Evolutionary conservation across 129 eudicot genomes (phyloP).

Genomic region (Scalesia atractyloides): DNA sequence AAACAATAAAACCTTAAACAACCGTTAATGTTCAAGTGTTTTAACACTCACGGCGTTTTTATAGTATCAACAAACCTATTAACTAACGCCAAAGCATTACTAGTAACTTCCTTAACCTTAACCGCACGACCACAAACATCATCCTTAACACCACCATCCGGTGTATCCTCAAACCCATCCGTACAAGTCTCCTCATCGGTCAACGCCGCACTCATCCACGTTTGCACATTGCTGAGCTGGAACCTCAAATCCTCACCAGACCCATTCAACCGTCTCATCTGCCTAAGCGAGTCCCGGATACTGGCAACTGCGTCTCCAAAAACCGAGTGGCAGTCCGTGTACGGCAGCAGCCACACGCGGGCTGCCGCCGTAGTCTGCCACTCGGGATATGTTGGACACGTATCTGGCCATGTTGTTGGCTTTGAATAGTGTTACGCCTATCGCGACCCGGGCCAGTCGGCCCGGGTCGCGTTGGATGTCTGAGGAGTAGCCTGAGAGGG

Average conservation of each 20-base stretch:
- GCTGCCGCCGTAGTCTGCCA: conserved; percentile 45
- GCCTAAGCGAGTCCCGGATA: conserved; percentile 60
- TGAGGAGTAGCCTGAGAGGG: conserved; percentile 67
- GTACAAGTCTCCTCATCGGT: conserved; percentile 90
- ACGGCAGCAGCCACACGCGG: conserved; percentile 65
- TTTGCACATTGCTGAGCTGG: conserved; percentile 89
- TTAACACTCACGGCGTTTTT: conserved; percentile 31
- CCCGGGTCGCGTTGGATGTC: conserved; percentile 62
- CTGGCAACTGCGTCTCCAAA: conserved; percentile 66
- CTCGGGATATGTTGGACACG: conserved; percentile 52
- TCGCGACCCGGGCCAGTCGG: conserved; percentile 66
- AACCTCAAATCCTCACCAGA: conserved; percentile 57
- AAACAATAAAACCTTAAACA: background rate
- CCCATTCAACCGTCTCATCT: conserved; percentile 58
- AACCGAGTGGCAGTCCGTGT: conserved; percentile 68
- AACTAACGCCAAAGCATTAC: conserved; percentile 87
- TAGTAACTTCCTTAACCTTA: conserved; percentile 69
- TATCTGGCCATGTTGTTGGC: conserved; percentile 48
- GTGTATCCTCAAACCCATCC: conserved; percentile 74
- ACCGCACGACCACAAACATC: conserved; percentile 50
- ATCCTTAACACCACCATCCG: conserved; percentile 43
- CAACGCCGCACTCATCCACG: conserved; percentile 95
- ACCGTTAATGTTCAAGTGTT: conserved; percentile 28
- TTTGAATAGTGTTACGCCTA: conserved; percentile 59
- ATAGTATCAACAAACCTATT: conserved; percentile 48